Conservation (phyloP, 139 green algal species). For the Gonium pectorale region DNA sequence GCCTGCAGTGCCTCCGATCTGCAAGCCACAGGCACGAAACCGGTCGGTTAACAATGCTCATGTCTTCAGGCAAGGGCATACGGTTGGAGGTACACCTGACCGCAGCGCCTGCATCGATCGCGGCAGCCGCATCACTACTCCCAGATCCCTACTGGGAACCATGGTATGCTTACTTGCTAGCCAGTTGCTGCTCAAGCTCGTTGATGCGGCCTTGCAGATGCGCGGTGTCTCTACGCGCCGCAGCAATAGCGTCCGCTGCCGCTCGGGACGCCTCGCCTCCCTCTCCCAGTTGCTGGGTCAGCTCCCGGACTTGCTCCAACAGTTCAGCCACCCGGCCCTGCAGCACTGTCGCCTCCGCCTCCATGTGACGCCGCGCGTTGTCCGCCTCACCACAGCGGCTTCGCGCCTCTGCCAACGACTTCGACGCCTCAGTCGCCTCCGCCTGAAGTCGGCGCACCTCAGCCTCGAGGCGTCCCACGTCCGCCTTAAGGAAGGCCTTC, state of each 20-base stretch:
- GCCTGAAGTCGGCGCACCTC: neutral
- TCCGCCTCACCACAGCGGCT: neutral
- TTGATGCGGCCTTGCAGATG: neutral
- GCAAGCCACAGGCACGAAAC: too few relatives aligned
- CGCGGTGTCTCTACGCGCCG: neutral
- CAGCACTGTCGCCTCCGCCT: neutral
- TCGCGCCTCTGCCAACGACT: neutral
- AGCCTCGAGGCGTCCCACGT: neutral
- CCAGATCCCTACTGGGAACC: too few relatives aligned
- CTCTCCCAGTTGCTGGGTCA: neutral
- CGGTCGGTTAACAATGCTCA: too few relatives aligned
- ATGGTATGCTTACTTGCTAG: neutral
- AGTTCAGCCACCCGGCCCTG: conserved; percentile 14
- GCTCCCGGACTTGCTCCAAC: neutral
- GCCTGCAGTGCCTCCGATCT: conserved; percentile 3
- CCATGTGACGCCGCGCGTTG: neutral
- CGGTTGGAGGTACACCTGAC: too few relatives aligned
- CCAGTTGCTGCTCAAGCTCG: conserved; percentile 19
- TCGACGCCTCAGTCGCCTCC: neutral
- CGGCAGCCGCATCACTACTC: too few relatives aligned
- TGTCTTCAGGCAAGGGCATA: too few relatives aligned
- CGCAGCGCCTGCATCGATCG: too few relatives aligned
- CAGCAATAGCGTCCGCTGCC: neutral
- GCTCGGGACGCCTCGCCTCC: neutral
- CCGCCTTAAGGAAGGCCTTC: neutral